A percentile compares a stretch with the other conserved stretches of the same genome.
Conservation (phyloP, 176 grass and related monocot species). For the Metroxylon sagu region DNA sequence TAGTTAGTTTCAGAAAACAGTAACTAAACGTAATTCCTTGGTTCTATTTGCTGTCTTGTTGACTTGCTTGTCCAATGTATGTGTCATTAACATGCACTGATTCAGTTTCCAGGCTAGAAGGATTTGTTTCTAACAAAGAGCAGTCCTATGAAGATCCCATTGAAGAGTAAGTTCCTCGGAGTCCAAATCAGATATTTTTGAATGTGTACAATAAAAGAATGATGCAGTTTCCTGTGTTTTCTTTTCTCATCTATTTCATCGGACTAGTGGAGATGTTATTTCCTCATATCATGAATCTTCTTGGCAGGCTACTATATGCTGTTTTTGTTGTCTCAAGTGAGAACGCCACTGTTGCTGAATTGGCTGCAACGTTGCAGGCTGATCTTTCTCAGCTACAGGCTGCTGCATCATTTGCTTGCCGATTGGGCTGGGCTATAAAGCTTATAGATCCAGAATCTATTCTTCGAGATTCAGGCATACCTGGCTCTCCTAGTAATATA, state of each 20-base stretch:
- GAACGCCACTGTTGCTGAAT: slow-evolving; percentile 90
- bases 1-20: too few species aligned
- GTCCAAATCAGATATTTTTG: not conserved
- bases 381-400: slow-evolving; percentile 85
- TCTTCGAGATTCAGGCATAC: slow-evolving; percentile 46
- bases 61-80: slow-evolving; percentile 1
- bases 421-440: slow-evolving; percentile 86
- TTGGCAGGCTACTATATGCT: slow-evolving; percentile 71
- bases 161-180: slow-evolving; percentile 70
- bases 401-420: slow-evolving; percentile 91
- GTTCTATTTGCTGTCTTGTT: not conserved
- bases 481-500: slow-evolving; percentile 43
- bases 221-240: not conserved
- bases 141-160: slow-evolving; percentile 97
- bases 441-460: slow-evolving; percentile 61
- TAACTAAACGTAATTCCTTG: not conserved
- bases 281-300: slow-evolving; percentile 22
- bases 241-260: too few species aligned
- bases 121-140: slow-evolving; percentile 95
- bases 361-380: slow-evolving; percentile 86
- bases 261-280: not conserved
- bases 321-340: slow-evolving; percentile 98
- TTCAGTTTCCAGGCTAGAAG: slow-evolving; percentile 99
- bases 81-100: slow-evolving; percentile 17
- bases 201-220: not conserved